These are phyloP conservation scores for Fusarium mundagurra DNA, from an alignment of 2,329 filamentous ascomycete species.

Conservation along the genomic window DNA sequence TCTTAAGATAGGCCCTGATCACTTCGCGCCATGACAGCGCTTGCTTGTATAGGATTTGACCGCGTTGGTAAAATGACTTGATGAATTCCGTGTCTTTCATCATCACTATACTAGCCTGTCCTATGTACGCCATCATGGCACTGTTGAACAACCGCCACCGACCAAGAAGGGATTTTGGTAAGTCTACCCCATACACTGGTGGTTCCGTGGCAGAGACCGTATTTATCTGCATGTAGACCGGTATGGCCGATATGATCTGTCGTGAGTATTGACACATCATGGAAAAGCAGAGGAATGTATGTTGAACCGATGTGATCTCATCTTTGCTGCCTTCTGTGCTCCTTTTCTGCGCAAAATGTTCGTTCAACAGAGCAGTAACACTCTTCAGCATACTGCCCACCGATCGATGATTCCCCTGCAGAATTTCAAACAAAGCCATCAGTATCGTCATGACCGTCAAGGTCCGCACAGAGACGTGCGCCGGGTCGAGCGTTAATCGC, in stretches of 20 bases:
- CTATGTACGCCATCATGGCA: neutral
- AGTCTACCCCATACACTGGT: neutral
- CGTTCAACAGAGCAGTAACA: neutral
- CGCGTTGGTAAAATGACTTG: neutral
- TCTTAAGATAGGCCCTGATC: neutral
- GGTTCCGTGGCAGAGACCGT: neutral
- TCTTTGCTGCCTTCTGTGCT: neutral
- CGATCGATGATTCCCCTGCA: neutral
- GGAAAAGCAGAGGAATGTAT: neutral
- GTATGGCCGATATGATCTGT: rapidly evolving
- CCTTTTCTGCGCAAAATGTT: neutral
- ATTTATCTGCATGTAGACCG: neutral
- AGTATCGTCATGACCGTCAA: neutral
- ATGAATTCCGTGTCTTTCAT: neutral
- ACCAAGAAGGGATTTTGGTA: neutral
- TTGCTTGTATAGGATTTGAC: neutral
- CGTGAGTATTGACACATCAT: neutral
- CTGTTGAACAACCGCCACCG: neutral
- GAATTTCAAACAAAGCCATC: neutral
- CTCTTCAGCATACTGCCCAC: neutral
- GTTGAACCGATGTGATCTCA: neutral
- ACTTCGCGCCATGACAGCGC: neutral
- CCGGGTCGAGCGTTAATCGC: neutral
- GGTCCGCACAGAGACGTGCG: neutral
- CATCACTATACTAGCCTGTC: neutral